Conservation (phyloP, 2,329 filamentous ascomycete species). For the Diaporthe helianthi region DNA sequence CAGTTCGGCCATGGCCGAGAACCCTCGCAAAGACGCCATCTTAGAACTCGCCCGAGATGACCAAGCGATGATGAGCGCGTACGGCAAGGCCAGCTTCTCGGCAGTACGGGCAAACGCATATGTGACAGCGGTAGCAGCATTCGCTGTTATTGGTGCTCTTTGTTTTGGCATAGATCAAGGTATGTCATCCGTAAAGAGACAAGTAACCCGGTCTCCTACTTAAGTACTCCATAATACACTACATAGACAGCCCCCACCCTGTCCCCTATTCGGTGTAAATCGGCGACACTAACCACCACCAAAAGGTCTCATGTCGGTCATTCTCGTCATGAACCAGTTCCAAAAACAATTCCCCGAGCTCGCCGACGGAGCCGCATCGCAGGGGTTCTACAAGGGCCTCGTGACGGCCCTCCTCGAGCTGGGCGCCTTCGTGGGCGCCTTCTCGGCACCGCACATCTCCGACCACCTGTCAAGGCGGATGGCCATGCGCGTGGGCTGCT, state of each 20-base stretch:
- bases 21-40: constrained; percentile 11
- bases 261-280: not conserved
- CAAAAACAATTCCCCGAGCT: constrained; percentile 22
- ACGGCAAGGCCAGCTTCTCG: constrained; percentile 25
- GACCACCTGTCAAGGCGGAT: constrained; percentile 61
- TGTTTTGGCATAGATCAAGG: constrained; percentile 40
- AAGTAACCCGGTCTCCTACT: too few relatives aligned
- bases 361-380: constrained; percentile 10
- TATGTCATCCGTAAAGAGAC: not conserved
- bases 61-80: constrained; percentile 16
- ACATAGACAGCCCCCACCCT: not conserved
- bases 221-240: too few relatives aligned
- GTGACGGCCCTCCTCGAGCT: constrained; percentile 57
- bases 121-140: constrained; percentile 39
- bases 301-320: constrained; percentile 20
- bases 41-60: constrained; percentile 17
- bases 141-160: constrained; percentile 43
- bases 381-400: constrained; percentile 27
- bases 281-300: not conserved
- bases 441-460: constrained; percentile 60
- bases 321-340: constrained; percentile 26
- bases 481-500: constrained; percentile 57
- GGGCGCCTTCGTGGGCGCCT: constrained; percentile 62
- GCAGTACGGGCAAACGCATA: not conserved
- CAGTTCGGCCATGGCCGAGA: constrained; percentile 3